Percentiles rank a stretch among this genome's conserved stretches.
These are phyloP conservation scores for Croton laevigatus DNA, from an alignment of 441 rosid genomes.

Conservation along the genomic window DNA sequence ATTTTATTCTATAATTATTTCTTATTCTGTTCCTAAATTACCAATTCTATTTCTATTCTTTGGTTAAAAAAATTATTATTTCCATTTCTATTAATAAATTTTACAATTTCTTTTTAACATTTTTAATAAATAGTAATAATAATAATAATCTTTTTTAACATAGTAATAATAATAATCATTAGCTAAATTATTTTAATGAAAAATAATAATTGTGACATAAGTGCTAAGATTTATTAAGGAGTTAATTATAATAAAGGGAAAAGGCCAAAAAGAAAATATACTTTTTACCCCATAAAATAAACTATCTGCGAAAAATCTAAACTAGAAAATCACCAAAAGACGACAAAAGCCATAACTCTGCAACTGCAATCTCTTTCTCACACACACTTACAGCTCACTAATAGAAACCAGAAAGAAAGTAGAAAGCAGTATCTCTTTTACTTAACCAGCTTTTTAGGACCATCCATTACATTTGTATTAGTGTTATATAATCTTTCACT, in stretches of 20 bases:
- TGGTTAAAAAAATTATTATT: no score
- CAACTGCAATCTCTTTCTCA: not conserved
- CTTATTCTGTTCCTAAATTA: no score
- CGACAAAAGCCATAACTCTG: not conserved
- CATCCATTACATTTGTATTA: not conserved
- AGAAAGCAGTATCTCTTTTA: not conserved
- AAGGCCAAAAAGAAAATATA: not conserved
- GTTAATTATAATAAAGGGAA: not conserved
- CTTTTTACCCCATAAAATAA: not conserved
- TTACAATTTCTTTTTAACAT: no score
- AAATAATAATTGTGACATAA: no score
- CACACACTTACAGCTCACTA: constrained; percentile 17
- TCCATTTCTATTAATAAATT: no score
- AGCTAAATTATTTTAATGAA: no score
- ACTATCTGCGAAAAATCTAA: not conserved
- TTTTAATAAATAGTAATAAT: no score
- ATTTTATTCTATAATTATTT: no score
- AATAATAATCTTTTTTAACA: no score
- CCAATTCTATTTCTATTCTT: no score
- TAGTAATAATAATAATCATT: no score
- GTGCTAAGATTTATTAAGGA: no score
- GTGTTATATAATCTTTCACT: not conserved
- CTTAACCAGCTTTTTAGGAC: constrained; percentile 6
- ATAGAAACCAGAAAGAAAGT: not conserved
- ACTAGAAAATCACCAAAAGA: not conserved